These are phyloP conservation scores for Platanus orientalis DNA, from an alignment of 164 flowering plant species.

Conservation along the genomic window DNA sequence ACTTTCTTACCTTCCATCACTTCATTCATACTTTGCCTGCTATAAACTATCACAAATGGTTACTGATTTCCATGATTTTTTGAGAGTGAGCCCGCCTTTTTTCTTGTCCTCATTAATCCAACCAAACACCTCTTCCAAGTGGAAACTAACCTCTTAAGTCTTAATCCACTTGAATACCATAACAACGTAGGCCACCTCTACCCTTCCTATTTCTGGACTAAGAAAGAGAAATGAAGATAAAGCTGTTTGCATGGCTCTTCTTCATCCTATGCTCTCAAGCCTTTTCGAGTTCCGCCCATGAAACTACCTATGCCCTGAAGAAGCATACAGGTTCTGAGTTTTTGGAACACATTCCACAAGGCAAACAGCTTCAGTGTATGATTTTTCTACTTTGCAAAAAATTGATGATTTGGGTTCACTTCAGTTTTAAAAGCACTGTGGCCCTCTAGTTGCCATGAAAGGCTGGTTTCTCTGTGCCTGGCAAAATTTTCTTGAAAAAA, in stretches of 20 bases:
- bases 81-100: too few species aligned
- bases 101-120: too few species aligned
- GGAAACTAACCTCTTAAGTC: too few species aligned
- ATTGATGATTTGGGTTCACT: background rate
- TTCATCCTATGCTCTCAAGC: background rate
- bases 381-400: background rate
- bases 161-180: too few species aligned
- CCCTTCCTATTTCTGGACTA: background rate
- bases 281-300: background rate
- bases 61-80: too few species aligned
- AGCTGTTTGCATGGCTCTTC: background rate
- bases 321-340: background rate
- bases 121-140: too few species aligned
- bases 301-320: background rate
- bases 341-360: background rate
- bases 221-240: background rate
- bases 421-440: background rate
- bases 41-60: too few species aligned
- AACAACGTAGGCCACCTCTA: background rate
- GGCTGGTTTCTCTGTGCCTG: too few species aligned
- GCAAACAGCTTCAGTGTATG: background rate
- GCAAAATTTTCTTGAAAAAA: too few species aligned
- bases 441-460: too few species aligned
- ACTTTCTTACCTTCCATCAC: too few species aligned
- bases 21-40: too few species aligned